Evolutionary conservation across 179 eudicot species (phyloP).

Genomic region (Kewa caespitosa): DNA sequence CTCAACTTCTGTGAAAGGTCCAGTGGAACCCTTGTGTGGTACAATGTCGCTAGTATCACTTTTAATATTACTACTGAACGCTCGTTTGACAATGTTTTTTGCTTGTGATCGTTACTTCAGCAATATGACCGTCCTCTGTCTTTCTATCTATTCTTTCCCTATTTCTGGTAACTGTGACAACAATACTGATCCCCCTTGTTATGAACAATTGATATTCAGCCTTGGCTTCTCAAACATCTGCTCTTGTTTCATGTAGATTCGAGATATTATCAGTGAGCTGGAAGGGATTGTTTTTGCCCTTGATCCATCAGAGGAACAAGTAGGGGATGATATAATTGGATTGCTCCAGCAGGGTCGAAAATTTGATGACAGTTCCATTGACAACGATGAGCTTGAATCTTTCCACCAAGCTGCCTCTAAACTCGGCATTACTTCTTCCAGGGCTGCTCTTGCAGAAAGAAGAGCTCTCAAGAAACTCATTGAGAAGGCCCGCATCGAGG

Average conservation of each 20-base stretch:
- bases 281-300: constrained; percentile 65
- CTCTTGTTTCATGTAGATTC: constrained; percentile 42
- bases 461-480: constrained; percentile 83
- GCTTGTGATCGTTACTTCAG: neutral
- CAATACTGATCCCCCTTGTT: neutral
- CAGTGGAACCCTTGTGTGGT: neutral
- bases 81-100: neutral
- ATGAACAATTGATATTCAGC: neutral
- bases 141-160: neutral
- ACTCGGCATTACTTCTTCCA: constrained; percentile 83
- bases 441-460: constrained; percentile 86
- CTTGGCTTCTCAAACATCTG: neutral
- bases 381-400: constrained; percentile 76
- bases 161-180: no score
- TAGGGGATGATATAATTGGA: constrained; percentile 81
- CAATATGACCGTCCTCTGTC: neutral
- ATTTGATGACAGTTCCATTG: constrained; percentile 60
- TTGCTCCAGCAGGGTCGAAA: constrained; percentile 86
- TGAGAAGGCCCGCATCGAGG: constrained; percentile 82
- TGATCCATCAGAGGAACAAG: constrained; percentile 79
- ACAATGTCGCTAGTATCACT: neutral
- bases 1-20: neutral
- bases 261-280: constrained; percentile 64
- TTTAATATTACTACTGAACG: neutral
- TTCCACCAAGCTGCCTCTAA: constrained; percentile 86